These are phyloP conservation scores for Colletotrichum tabaci DNA, from an alignment of 2,329 filamentous ascomycete species.

Conservation along the genomic window DNA sequence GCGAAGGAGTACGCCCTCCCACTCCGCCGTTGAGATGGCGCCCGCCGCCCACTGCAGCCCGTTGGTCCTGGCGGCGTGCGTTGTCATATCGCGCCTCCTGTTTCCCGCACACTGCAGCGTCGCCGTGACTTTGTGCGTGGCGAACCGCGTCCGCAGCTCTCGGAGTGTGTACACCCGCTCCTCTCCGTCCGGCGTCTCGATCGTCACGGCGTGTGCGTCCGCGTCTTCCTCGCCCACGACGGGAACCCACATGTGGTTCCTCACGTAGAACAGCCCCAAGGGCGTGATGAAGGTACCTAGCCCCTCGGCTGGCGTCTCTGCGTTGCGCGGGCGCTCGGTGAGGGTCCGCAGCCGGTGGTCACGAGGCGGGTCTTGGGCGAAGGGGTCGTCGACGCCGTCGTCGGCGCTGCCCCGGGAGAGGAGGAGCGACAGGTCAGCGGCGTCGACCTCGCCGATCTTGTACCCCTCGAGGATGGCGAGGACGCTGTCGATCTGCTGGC, in stretches of 20 bases:
- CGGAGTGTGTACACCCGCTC: slow-evolving; percentile 57
- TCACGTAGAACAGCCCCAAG: slow-evolving; percentile 60
- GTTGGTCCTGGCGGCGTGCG: slow-evolving; percentile 58
- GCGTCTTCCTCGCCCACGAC: slow-evolving; percentile 50
- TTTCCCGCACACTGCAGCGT: slow-evolving; percentile 66
- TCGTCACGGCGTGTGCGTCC: slow-evolving; percentile 54
- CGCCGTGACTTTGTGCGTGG: slow-evolving; percentile 58
- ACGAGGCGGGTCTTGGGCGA: slow-evolving; percentile 58
- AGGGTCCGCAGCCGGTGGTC: slow-evolving; percentile 58
- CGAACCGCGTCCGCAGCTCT: slow-evolving; percentile 61
- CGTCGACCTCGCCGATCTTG: slow-evolving; percentile 62
- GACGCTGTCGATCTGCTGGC: slow-evolving; percentile 59
- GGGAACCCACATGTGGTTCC: slow-evolving; percentile 66
- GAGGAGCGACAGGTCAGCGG: slow-evolving; percentile 40
- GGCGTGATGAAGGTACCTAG: slow-evolving; percentile 61
- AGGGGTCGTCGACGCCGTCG: slow-evolving; percentile 61
- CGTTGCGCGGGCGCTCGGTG: slow-evolving; percentile 64
- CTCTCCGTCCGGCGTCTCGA: slow-evolving; percentile 60
- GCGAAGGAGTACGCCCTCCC: slow-evolving; percentile 61
- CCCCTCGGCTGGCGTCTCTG: slow-evolving; percentile 60
- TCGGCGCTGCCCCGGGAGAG: slow-evolving; percentile 51
- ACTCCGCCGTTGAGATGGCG: slow-evolving; percentile 63
- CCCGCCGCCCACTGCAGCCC: slow-evolving; percentile 64
- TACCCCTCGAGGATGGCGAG: slow-evolving; percentile 65
- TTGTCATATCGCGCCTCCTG: slow-evolving; percentile 61